Conservation (phyloP, 495 filamentous ascomycete genomes). For the Trichoderma reesei region DNA sequence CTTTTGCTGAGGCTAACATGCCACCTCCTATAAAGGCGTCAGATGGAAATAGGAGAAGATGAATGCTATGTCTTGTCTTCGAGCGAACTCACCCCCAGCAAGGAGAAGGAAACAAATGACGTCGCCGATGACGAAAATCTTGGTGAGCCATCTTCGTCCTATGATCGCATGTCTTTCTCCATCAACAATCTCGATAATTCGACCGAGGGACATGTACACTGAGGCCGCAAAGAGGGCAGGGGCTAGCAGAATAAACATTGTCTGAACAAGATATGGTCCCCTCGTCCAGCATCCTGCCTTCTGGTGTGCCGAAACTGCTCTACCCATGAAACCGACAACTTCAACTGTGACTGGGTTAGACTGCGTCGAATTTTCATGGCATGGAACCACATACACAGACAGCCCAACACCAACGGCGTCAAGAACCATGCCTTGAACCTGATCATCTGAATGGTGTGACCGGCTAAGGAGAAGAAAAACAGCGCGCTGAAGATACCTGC, state of each 20-base stretch:
- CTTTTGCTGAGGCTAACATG: background rate
- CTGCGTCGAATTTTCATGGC: too few relatives aligned
- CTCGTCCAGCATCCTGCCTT: background rate
- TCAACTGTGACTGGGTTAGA: background rate
- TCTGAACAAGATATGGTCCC: constrained; percentile 14
- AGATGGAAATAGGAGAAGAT: background rate
- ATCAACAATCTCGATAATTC: constrained; percentile 32
- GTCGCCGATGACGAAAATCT: constrained; percentile 35
- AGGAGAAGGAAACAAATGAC: constrained; percentile 30
- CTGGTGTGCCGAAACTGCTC: constrained; percentile 9
- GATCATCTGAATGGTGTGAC: background rate
- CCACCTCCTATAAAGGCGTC: background rate
- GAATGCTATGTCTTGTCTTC: background rate
- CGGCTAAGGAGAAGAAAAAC: background rate
- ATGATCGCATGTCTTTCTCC: constrained; percentile 32
- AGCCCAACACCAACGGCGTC: background rate
- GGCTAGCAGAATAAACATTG: constrained; percentile 30
- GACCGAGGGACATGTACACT: constrained; percentile 47
- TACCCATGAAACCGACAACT: constrained; percentile 5
- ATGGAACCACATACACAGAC: background rate
- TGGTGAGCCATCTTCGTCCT: constrained; percentile 36
- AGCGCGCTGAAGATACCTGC: constrained; percentile 16
- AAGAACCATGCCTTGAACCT: background rate
- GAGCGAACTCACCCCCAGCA: constrained; percentile 7
- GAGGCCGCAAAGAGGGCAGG: constrained; percentile 37